Evolutionary conservation across 2,329 filamentous ascomycete genomes (phyloP).

Genomic region (Paraphaeosphaeria sporulosa): DNA sequence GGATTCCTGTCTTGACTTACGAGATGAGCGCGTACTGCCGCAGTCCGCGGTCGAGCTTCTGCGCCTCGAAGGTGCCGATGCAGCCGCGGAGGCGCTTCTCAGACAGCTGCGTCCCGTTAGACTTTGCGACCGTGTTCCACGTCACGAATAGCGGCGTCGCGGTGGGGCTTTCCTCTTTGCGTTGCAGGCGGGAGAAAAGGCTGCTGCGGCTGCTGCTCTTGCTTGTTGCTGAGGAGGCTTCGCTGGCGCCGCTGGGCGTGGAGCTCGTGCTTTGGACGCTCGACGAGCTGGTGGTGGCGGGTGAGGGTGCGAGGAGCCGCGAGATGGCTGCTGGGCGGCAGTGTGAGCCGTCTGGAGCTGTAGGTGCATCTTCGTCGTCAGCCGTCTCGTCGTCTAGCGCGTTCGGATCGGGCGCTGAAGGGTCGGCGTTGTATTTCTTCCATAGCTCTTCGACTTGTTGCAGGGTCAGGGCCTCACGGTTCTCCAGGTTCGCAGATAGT

Average conservation of each 20-base stretch:
- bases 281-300: conserved; percentile 54
- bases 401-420: conserved; percentile 22
- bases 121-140: conserved; percentile 78
- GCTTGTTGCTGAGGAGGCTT: conserved; percentile 56
- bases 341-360: conserved; percentile 33
- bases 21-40: conserved; percentile 84
- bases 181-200: conserved; percentile 43
- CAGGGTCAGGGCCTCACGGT: conserved; percentile 72
- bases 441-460: conserved; percentile 74
- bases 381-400: conserved; percentile 41
- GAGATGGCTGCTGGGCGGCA: conserved; percentile 54
- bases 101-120: conserved; percentile 40
- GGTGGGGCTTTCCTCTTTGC: conserved; percentile 36
- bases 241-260: conserved; percentile 52
- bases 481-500: conserved; percentile 77
- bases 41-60: conserved; percentile 76
- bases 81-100: conserved; percentile 82
- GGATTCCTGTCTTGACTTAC: conserved; percentile 48
- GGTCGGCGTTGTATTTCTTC: conserved; percentile 58
- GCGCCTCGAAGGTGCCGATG: conserved; percentile 90
- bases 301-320: conserved; percentile 52
- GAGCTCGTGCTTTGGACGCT: conserved; percentile 58
- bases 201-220: conserved; percentile 38
- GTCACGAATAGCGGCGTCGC: conserved; percentile 88
- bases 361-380: conserved; percentile 19